Evolutionary conservation across 2,329 filamentous ascomycete genomes (phyloP).

Genomic region (Ilyonectria mors-panacis): DNA sequence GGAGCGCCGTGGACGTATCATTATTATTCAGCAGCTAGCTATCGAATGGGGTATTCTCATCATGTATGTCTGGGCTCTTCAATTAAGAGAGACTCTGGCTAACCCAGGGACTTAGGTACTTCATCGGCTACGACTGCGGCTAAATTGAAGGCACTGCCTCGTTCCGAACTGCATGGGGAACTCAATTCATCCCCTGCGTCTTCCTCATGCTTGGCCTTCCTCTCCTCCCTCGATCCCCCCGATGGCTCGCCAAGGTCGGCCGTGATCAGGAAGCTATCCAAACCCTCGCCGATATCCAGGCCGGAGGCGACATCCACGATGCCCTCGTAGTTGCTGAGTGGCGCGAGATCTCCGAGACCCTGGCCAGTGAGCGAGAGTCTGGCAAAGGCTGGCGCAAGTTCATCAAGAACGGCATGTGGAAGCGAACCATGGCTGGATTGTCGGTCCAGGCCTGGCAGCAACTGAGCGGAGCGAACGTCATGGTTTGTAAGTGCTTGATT

Average conservation of each 20-base stretch:
- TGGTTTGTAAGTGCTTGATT: slow-evolving; percentile 54
- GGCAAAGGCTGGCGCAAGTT: slow-evolving; percentile 26
- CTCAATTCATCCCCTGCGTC: slow-evolving; percentile 73
- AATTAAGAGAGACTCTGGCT: not conserved
- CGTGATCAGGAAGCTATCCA: slow-evolving; percentile 67
- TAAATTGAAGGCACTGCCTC: slow-evolving; percentile 69
- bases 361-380: slow-evolving; percentile 23
- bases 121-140: slow-evolving; percentile 73
- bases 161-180: slow-evolving; percentile 75
- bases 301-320: slow-evolving; percentile 65
- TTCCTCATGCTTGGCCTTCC: slow-evolving; percentile 69
- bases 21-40: slow-evolving; percentile 34
- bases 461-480: slow-evolving; percentile 64
- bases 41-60: slow-evolving; percentile 64
- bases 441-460: slow-evolving; percentile 64
- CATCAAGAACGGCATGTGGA: slow-evolving; percentile 35
- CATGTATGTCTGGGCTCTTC: slow-evolving; percentile 59
- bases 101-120: slow-evolving; percentile 54
- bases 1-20: slow-evolving; percentile 32
- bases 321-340: slow-evolving; percentile 69
- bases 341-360: slow-evolving; percentile 61
- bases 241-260: slow-evolving; percentile 74
- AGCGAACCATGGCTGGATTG: slow-evolving; percentile 29
- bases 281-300: slow-evolving; percentile 69
- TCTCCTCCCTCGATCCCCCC: slow-evolving; percentile 71